Evolutionary conservation across 2,329 filamentous ascomycete species (phyloP).

Genomic region (Sphaerulina vaccinii): DNA sequence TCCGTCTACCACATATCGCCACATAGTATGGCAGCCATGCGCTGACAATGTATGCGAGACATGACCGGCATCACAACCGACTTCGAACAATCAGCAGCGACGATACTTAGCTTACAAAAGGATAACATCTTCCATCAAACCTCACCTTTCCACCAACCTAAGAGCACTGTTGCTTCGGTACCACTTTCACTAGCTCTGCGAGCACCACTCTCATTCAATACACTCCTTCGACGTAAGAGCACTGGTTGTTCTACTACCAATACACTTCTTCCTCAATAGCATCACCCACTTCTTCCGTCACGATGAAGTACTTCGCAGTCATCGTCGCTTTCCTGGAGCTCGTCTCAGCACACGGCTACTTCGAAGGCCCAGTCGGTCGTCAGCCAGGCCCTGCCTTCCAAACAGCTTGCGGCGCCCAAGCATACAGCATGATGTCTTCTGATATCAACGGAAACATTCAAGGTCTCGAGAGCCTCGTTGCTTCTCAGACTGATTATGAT

Average conservation of each 20-base stretch:
- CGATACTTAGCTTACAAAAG: not conserved
- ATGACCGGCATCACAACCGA: not conserved
- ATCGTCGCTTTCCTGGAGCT: constrained; percentile 47
- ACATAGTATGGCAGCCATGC: constrained; percentile 8
- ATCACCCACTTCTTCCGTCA: not conserved
- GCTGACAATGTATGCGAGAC: constrained; percentile 15
- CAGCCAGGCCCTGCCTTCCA: constrained; percentile 53
- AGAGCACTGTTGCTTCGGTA: not conserved
- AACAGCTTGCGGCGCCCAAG: constrained; percentile 55
- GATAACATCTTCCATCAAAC: not conserved
- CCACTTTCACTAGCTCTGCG: constrained; percentile 17
- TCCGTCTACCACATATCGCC: not conserved
- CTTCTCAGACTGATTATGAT: constrained; percentile 29
- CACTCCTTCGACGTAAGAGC: constrained; percentile 16
- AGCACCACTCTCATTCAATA: constrained; percentile 17
- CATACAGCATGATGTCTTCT: constrained; percentile 52
- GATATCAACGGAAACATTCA: constrained; percentile 61
- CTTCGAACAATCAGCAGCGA: not conserved
- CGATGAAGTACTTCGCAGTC: constrained; percentile 37
- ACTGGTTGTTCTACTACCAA: constrained; percentile 14
- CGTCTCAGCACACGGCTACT: constrained; percentile 55
- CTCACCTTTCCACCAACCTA: not conserved
- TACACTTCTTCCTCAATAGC: not conserved
- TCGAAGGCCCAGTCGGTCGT: constrained; percentile 50
- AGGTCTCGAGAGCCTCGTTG: constrained; percentile 52